A percentile compares a stretch with the other conserved stretches of the same genome.
Conservation (phyloP, 352 stramenopile species). For the Pseudoperonospora humuli region DNA sequence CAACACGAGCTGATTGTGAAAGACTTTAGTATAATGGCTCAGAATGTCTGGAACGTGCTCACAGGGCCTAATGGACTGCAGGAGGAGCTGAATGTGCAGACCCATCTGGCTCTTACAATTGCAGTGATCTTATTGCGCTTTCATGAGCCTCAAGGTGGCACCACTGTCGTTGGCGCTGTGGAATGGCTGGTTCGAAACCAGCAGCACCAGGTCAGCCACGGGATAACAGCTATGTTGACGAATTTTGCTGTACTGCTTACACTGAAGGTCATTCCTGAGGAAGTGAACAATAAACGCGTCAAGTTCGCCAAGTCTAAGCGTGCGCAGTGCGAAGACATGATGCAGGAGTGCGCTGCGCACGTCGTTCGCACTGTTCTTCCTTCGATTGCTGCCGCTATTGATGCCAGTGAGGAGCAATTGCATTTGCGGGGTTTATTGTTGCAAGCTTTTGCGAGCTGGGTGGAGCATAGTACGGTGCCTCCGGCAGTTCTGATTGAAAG, state of each 20-base stretch:
- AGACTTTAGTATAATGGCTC: slow-evolving; percentile 54
- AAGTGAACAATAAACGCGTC: slow-evolving; percentile 71
- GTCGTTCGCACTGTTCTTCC: slow-evolving; percentile 56
- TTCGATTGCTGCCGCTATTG: slow-evolving; percentile 45
- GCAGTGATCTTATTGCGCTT: slow-evolving; percentile 72
- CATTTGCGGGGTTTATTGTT: slow-evolving; percentile 44
- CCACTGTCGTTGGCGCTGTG: slow-evolving; percentile 49
- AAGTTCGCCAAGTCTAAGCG: slow-evolving; percentile 70
- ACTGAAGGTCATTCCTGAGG: slow-evolving; percentile 69
- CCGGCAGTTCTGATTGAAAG: slow-evolving; percentile 50
- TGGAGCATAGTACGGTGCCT: slow-evolving; percentile 58
- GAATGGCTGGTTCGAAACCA: slow-evolving; percentile 78
- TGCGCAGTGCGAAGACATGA: slow-evolving; percentile 51
- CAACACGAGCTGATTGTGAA: slow-evolving; percentile 51
- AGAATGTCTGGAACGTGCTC: slow-evolving; percentile 71
- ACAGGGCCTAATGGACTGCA: slow-evolving; percentile 42
- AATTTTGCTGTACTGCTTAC: slow-evolving; percentile 72
- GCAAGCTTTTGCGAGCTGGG: slow-evolving; percentile 63
- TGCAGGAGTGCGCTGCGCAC: slow-evolving; percentile 52
- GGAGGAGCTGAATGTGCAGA: slow-evolving; percentile 62
- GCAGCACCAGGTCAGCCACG: slow-evolving; percentile 33
- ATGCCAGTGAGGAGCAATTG: slow-evolving; percentile 39
- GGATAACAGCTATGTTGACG: slow-evolving; percentile 36
- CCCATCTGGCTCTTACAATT: slow-evolving; percentile 62
- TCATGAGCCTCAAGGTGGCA: slow-evolving; percentile 46